phyloP scores from a whole-genome alignment of 139 green algal species.

The Coccomyxa sp. region DNA sequence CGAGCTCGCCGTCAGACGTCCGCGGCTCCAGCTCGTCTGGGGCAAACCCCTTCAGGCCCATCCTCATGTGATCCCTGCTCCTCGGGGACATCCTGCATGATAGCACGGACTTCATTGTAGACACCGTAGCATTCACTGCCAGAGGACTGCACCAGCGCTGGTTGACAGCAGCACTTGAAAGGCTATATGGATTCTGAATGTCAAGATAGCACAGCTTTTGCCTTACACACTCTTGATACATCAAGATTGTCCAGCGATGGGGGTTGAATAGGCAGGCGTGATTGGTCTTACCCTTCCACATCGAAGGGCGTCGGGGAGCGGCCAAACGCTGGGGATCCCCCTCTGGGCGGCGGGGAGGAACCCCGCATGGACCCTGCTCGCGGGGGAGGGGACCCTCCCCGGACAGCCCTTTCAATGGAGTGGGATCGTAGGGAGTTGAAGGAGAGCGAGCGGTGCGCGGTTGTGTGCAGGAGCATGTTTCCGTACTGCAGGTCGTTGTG shows the following conservation, averaged over 20 bases:
- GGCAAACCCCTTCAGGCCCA: not conserved
- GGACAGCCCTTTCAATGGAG: not conserved
- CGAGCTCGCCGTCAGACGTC: not conserved
- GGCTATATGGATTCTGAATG: no score
- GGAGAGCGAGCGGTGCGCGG: not conserved
- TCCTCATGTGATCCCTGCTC: not conserved
- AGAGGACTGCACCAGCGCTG: no score
- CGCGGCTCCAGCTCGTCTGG: constrained; percentile 1
- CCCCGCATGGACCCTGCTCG: not conserved
- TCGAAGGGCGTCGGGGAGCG: no score
- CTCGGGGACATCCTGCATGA: constrained; percentile 1
- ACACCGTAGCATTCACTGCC: no score
- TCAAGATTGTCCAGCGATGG: no score
- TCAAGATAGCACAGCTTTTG: no score
- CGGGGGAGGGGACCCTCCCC: not conserved
- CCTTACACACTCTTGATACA: no score
- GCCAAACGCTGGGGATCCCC: not conserved
- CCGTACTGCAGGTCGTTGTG: constrained; percentile 75
- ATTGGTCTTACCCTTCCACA: no score
- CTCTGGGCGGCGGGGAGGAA: not conserved
- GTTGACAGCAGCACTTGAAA: no score
- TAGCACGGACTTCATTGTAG: no score
- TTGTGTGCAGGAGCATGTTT: constrained; percentile 58
- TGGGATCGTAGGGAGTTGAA: not conserved
- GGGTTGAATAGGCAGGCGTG: no score